Conservation (phyloP, 31 red algal genomes). For the Bonnemaisonia californica region DNA sequence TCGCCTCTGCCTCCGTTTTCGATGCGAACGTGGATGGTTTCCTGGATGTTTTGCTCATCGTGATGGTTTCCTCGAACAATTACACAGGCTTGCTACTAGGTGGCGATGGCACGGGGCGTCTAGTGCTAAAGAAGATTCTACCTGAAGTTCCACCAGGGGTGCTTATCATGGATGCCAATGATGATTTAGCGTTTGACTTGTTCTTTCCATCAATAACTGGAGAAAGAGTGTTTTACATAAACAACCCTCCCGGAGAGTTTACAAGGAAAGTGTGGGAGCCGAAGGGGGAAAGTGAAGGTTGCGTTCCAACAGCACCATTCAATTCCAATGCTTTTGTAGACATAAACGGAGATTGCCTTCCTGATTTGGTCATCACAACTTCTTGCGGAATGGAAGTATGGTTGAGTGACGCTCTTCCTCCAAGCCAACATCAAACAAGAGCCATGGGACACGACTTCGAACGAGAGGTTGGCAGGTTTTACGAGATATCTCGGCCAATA, state of each 20-base stretch:
- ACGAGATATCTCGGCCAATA: slow-evolving; percentile 3
- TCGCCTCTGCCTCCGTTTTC: slow-evolving; percentile 42
- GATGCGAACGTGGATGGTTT: slow-evolving; percentile 60
- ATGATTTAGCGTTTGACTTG: slow-evolving; percentile 76
- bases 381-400: slow-evolving; percentile 70
- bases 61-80: slow-evolving; percentile 7
- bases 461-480: slow-evolving; percentile 27
- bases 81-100: slow-evolving; percentile 35
- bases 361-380: slow-evolving; percentile 56
- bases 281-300: background rate
- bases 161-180: slow-evolving; percentile 83
- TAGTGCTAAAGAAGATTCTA: slow-evolving; percentile 23
- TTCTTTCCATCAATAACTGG: slow-evolving; percentile 46
- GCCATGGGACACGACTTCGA: slow-evolving; percentile 13
- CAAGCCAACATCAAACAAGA: slow-evolving; percentile 18
- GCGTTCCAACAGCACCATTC: slow-evolving; percentile 20
- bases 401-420: slow-evolving; percentile 43
- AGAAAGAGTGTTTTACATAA: slow-evolving; percentile 49
- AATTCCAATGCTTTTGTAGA: slow-evolving; percentile 71
- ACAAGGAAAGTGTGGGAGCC: slow-evolving; percentile 38
- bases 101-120: slow-evolving; percentile 38
- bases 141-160: slow-evolving; percentile 48
- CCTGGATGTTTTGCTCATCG: slow-evolving; percentile 50
- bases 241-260: slow-evolving; percentile 41
- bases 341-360: slow-evolving; percentile 69